These are phyloP conservation scores for Solanum hybrid DNA, from an alignment of 305 asterid species.

Conservation along the genomic window DNA sequence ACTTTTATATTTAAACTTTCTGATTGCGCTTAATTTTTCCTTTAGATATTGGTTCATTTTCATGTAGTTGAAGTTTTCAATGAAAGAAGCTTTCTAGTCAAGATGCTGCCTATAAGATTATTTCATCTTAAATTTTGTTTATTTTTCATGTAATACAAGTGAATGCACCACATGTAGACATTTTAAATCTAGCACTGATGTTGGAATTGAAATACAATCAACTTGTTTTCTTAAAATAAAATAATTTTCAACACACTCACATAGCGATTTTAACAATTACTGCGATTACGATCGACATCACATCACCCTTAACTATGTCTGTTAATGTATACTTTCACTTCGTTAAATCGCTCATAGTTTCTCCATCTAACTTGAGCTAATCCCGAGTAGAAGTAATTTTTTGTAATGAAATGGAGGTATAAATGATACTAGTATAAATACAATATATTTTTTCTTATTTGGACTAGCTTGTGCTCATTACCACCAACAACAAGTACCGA, in stretches of 20 bases:
- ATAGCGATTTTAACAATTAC: too few species aligned
- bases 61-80: not conserved
- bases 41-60: not conserved
- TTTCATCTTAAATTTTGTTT: not conserved
- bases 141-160: not conserved
- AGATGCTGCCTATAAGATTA: not conserved
- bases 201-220: not conserved
- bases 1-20: not conserved
- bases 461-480: not conserved
- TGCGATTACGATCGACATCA: too few species aligned
- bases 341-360: not conserved
- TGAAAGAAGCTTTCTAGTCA: not conserved
- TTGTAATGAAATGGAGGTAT: not conserved
- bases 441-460: too few species aligned
- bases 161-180: not conserved
- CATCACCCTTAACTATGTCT: not conserved
- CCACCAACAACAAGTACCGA: accelerated
- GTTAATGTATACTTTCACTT: not conserved
- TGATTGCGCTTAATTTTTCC: not conserved
- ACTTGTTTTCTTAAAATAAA: not conserved
- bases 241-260: not conserved
- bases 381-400: accelerated
- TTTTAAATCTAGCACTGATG: not conserved
- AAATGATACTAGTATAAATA: too few species aligned
- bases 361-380: not conserved